These are phyloP conservation scores for Nicotiana obtusifolia DNA, from an alignment of 257 asterid genomes.

Conservation along the genomic window DNA sequence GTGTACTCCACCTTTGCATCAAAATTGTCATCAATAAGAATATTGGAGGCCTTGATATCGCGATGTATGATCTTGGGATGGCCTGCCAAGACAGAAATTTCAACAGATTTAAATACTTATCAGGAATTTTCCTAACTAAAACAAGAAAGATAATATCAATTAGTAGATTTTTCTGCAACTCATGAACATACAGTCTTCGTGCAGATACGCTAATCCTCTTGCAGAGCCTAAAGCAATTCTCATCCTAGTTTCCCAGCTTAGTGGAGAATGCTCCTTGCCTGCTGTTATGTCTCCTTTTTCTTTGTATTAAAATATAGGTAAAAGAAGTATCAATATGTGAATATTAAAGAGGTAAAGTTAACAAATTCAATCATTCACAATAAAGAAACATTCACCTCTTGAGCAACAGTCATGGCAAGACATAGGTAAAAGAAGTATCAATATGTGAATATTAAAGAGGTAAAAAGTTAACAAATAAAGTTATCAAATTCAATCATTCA, in stretches of 20 bases:
- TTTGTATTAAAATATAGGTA: not conserved
- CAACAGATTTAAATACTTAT: constrained; percentile 2
- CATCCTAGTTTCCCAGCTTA: constrained; percentile 72
- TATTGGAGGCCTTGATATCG: constrained; percentile 84
- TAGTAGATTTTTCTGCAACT: constrained; percentile 27
- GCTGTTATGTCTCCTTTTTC: constrained; percentile 20
- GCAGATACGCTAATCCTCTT: constrained; percentile 76
- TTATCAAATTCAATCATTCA: no score
- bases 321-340: not conserved
- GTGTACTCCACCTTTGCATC: constrained; percentile 57
- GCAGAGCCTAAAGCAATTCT: constrained; percentile 82
- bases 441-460: not conserved
- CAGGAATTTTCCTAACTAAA: not conserved
- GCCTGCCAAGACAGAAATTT: constrained; percentile 45
- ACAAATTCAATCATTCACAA: not conserved
- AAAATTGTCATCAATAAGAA: constrained; percentile 69
- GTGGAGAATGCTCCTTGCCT: constrained; percentile 52
- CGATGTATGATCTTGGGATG: constrained; percentile 84
- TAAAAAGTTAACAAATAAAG: not conserved
- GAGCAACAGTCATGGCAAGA: no score
- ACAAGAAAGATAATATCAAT: not conserved
- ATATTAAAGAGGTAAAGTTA: not conserved
- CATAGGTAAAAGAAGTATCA: not conserved
- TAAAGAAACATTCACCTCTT: not conserved
- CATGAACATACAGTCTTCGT: constrained; percentile 56